Conservation (phyloP, 306 rosid species). For the Cicer pinnatifidum region DNA sequence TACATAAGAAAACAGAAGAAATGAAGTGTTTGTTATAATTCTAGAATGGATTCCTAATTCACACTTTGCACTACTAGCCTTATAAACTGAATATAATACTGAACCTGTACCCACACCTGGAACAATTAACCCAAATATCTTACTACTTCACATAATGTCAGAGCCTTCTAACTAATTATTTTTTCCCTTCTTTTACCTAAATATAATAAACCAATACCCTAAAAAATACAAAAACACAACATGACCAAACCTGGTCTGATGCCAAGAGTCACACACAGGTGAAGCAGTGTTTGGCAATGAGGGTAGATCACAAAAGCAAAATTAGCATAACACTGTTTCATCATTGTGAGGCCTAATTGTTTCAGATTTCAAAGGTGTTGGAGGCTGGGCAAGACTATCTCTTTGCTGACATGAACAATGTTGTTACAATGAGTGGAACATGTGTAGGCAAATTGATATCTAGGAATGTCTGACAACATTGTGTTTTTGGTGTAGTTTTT, state of each 20-base stretch:
- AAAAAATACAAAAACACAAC: background rate
- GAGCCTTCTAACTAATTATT: background rate
- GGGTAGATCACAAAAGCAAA: background rate
- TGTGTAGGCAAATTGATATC: background rate
- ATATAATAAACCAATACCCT: background rate
- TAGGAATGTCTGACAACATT: background rate
- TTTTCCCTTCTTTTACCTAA: slow-evolving; percentile 11
- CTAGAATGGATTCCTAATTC: background rate
- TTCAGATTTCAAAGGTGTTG: background rate
- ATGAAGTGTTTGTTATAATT: background rate
- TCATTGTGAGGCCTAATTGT: background rate
- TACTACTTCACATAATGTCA: background rate
- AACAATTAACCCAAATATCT: slow-evolving; percentile 5
- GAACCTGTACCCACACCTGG: background rate
- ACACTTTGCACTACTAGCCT: background rate
- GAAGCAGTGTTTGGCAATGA: slow-evolving; percentile 7
- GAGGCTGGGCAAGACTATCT: slow-evolving; percentile 3
- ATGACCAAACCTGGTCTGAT: background rate
- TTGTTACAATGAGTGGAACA: background rate
- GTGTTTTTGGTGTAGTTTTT: background rate
- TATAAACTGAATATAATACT: background rate
- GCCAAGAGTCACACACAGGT: background rate
- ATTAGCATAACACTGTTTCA: background rate
- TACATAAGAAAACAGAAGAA: slow-evolving; percentile 31
- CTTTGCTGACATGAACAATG: background rate